Conservation (phyloP, 2,329 filamentous ascomycete genomes). For the Blumeria graminis region DNA sequence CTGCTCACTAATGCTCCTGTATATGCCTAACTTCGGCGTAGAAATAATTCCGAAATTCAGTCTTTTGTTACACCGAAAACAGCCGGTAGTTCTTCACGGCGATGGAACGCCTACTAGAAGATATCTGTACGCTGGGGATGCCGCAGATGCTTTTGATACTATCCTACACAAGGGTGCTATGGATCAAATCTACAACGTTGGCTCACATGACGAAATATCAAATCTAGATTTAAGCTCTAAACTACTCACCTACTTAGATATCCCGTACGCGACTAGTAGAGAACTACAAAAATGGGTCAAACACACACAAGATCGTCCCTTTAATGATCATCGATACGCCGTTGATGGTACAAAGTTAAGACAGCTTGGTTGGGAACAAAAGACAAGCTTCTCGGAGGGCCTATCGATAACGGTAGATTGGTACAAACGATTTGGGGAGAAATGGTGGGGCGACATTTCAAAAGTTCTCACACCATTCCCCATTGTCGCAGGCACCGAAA, state of each 20-base stretch:
- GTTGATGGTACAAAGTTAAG: constrained; percentile 45
- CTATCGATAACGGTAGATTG: constrained; percentile 41
- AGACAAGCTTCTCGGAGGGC: constrained; percentile 38
- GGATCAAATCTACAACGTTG: constrained; percentile 63
- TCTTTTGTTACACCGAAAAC: constrained; percentile 40
- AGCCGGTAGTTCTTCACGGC: constrained; percentile 50
- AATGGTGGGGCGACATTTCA: constrained; percentile 50
- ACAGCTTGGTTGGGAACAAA: constrained; percentile 44
- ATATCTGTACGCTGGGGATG: constrained; percentile 59
- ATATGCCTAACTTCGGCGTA: constrained; percentile 15
- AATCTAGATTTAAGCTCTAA: constrained; percentile 44
- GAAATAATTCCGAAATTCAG: constrained; percentile 71
- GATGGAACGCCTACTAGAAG: constrained; percentile 50
- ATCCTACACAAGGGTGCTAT: constrained; percentile 55
- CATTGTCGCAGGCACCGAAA: constrained; percentile 28
- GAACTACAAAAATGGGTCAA: constrained; percentile 41
- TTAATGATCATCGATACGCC: constrained; percentile 52
- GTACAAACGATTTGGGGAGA: constrained; percentile 40
- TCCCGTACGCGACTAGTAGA: constrained; percentile 24
- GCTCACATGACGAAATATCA: constrained; percentile 53
- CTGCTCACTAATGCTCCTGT: background rate
- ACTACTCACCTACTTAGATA: constrained; percentile 37
- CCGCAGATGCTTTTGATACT: constrained; percentile 60
- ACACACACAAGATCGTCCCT: constrained; percentile 55
- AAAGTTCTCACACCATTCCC: constrained; percentile 46